Conservation (phyloP, 2,329 filamentous ascomycete genomes). For the Aspergillus proliferans region DNA sequence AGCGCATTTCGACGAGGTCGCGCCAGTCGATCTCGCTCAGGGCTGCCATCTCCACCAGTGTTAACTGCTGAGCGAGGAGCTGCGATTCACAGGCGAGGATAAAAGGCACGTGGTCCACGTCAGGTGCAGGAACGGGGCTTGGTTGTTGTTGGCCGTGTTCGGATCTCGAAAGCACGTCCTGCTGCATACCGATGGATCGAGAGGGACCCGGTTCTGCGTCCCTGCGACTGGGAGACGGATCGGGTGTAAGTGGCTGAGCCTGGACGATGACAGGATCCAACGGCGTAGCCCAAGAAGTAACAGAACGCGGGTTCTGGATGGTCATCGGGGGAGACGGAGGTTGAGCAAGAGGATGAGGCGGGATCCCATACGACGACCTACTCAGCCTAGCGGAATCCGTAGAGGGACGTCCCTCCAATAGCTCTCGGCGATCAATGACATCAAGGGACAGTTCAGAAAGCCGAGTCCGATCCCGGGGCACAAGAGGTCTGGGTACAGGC, state of each 20-base stretch:
- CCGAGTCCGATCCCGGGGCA: constrained; percentile 41
- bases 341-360: constrained; percentile 40
- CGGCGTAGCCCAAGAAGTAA: constrained; percentile 26
- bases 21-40: constrained; percentile 62
- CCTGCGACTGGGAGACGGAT: constrained; percentile 34
- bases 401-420: constrained; percentile 24
- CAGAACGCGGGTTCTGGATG: constrained; percentile 32
- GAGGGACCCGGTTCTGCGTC: constrained; percentile 9
- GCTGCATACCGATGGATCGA: constrained; percentile 19
- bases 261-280: constrained; percentile 28
- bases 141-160: constrained; percentile 19
- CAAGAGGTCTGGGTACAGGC: constrained; percentile 21
- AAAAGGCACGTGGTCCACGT: constrained; percentile 52
- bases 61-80: constrained; percentile 57
- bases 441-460: constrained; percentile 47
- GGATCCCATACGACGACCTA: constrained; percentile 36
- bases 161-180: constrained; percentile 29
- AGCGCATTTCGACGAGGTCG: constrained; percentile 58
- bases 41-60: constrained; percentile 59
- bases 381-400: constrained; percentile 27
- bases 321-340: constrained; percentile 44
- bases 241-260: constrained; percentile 36
- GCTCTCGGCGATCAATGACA: constrained; percentile 39
- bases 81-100: constrained; percentile 58
- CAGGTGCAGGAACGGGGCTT: constrained; percentile 5